Evolutionary conservation across 495 filamentous ascomycete genomes (phyloP).

Genomic region (Cercophora sp.): DNA sequence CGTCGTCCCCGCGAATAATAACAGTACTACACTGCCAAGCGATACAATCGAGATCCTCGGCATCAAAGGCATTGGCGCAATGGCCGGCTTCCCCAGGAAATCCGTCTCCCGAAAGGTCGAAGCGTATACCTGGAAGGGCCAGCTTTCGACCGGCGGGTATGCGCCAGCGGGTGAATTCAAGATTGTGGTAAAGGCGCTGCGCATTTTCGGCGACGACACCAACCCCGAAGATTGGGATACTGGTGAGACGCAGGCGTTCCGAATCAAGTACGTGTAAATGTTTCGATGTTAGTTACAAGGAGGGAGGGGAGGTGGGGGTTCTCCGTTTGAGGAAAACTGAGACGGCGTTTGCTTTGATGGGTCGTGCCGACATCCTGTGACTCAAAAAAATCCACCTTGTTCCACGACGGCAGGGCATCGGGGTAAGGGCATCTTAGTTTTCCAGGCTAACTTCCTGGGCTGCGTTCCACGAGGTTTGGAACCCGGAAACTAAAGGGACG

Average conservation of each 20-base stretch:
- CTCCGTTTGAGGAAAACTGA: too few species aligned
- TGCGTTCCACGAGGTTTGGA: too few species aligned
- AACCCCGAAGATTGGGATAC: constrained; percentile 34
- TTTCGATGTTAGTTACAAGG: too few species aligned
- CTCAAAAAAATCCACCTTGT: too few species aligned
- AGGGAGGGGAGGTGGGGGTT: too few species aligned
- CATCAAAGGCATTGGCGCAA: constrained; percentile 34
- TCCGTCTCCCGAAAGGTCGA: constrained; percentile 35
- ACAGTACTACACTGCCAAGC: constrained; percentile 21
- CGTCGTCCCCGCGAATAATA: constrained; percentile 36
- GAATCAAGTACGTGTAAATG: constrained; percentile 30
- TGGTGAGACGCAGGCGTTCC: constrained; percentile 34
- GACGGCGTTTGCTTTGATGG: too few species aligned
- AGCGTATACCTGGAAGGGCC: constrained; percentile 37
- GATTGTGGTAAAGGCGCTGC: constrained; percentile 39
- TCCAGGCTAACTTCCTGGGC: too few species aligned
- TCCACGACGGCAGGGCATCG: too few species aligned
- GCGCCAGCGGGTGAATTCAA: constrained; percentile 44
- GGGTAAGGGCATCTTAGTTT: too few species aligned
- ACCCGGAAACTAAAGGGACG: too few species aligned
- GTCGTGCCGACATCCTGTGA: too few species aligned
- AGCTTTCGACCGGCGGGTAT: constrained; percentile 38
- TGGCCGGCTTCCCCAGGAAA: constrained; percentile 30
- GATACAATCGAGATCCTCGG: constrained; percentile 29
- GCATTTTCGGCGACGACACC: constrained; percentile 38